Percentiles rank a stretch among this genome's conserved stretches.
Evolutionary conservation across 2,329 filamentous ascomycete genomes (phyloP).

Genomic region (Stachybotrys echinatus): DNA sequence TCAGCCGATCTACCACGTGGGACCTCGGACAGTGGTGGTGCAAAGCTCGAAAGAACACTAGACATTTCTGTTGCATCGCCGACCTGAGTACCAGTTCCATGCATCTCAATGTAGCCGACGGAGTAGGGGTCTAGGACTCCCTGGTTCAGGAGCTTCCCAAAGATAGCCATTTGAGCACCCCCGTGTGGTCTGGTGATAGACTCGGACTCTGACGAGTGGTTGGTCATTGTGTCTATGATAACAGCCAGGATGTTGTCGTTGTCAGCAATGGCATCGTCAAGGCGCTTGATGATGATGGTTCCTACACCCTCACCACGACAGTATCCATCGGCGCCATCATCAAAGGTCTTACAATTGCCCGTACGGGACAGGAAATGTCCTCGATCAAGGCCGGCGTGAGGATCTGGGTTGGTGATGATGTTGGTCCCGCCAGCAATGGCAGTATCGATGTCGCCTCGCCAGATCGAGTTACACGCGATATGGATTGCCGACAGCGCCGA

Average conservation of each 20-base stretch:
- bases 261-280: constrained; percentile 43
- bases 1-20: constrained; percentile 18
- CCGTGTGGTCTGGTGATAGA: constrained; percentile 70
- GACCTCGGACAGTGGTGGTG: constrained; percentile 35
- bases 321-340: constrained; percentile 57
- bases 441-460: constrained; percentile 70
- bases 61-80: constrained; percentile 81
- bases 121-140: constrained; percentile 71
- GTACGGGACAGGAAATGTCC: constrained; percentile 56
- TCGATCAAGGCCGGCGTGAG: constrained; percentile 57
- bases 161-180: constrained; percentile 56
- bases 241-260: constrained; percentile 62
- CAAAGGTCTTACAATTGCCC: constrained; percentile 37
- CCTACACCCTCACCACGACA: constrained; percentile 46
- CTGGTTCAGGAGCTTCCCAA: constrained; percentile 61
- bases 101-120: constrained; percentile 84
- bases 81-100: constrained; percentile 85
- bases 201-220: constrained; percentile 64
- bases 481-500: constrained; percentile 69
- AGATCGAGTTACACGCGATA: constrained; percentile 62
- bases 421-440: constrained; percentile 74
- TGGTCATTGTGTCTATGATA: constrained; percentile 59
- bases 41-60: constrained; percentile 60
- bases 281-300: constrained; percentile 42
- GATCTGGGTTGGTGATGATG: constrained; percentile 61